phyloP scores from a whole-genome alignment of 2,329 filamentous ascomycete species.

The Paraphaeosphaeria minitans region DNA sequence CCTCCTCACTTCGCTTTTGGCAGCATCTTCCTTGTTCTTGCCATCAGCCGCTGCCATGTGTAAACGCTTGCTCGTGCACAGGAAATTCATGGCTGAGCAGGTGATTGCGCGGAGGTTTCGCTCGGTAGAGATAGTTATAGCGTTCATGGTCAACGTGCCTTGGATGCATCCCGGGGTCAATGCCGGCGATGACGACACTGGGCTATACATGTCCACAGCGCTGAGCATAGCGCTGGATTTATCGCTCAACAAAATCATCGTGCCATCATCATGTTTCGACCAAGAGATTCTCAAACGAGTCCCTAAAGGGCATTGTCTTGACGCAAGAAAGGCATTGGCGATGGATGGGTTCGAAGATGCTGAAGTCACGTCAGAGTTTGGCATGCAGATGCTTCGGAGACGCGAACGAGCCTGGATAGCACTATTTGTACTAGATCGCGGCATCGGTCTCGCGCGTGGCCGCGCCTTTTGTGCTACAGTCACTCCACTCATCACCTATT shows the following conservation, averaged over 20 bases:
- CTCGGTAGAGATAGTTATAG: conserved; percentile 75
- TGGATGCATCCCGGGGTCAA: conserved; percentile 73
- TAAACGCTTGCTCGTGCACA: conserved; percentile 68
- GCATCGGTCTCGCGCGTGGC: conserved; percentile 73
- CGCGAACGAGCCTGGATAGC: conserved; percentile 74
- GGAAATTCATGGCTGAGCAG: conserved; percentile 65
- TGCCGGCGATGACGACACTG: conserved; percentile 74
- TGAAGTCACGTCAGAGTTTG: conserved; percentile 64
- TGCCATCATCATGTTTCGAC: conserved; percentile 59
- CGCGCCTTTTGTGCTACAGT: conserved; percentile 71
- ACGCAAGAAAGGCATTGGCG: conserved; percentile 66
- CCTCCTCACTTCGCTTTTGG: conserved; percentile 72
- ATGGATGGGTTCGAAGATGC: conserved; percentile 71
- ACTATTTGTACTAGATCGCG: conserved; percentile 73
- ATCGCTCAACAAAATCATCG: conserved; percentile 71
- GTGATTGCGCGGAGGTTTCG: conserved; percentile 67
- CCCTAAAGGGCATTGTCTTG: conserved; percentile 71
- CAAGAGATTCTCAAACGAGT: conserved; percentile 55
- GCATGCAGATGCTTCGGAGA: conserved; percentile 65
- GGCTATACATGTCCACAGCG: conserved; percentile 72
- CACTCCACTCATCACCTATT: conserved; percentile 68
- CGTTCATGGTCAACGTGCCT: conserved; percentile 76
- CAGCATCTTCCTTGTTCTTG: conserved; percentile 70
- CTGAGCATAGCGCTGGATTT: conserved; percentile 72
- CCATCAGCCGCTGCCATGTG: conserved; percentile 68